phyloP scores from a whole-genome alignment of 1,284 basidiomycete species.

The Trichosporon coremiiforme region DNA sequence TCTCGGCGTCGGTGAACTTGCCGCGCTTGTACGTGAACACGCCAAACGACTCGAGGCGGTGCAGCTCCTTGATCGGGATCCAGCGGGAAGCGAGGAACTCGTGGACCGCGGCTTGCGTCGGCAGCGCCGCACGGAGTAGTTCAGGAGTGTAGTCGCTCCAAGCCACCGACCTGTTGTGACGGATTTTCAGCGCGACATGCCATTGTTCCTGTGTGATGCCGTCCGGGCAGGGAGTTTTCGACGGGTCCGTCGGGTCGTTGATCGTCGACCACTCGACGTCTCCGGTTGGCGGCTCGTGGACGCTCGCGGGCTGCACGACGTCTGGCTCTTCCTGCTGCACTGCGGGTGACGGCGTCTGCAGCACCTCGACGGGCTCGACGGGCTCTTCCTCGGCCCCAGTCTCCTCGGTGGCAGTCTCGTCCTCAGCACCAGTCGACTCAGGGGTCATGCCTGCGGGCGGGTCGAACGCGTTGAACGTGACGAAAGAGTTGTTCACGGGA shows the following conservation, averaged over 20 bases:
- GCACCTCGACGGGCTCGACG: not conserved
- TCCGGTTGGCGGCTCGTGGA: not conserved
- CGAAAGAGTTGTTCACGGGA: not conserved
- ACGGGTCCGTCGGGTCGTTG: not conserved
- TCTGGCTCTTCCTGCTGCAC: not conserved
- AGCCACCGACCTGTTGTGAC: slow-evolving; percentile 10
- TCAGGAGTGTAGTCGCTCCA: slow-evolving; percentile 16
- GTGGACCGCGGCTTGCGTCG: slow-evolving; percentile 31
- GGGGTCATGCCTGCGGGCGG: not conserved
- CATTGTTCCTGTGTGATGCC: slow-evolving; percentile 13
- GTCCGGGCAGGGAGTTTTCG: not conserved
- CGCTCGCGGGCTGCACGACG: not conserved
- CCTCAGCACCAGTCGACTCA: not conserved
- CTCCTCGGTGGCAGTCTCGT: not conserved
- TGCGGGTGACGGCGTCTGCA: slow-evolving; percentile 1
- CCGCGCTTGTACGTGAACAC: slow-evolving; percentile 47
- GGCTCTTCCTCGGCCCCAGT: slow-evolving; percentile 1
- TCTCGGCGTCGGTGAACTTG: slow-evolving; percentile 41
- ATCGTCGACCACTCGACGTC: not conserved
- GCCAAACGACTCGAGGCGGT: slow-evolving; percentile 41
- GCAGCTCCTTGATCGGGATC: slow-evolving; percentile 37
- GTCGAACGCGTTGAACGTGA: slow-evolving; percentile 9
- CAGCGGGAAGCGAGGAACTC: slow-evolving; percentile 42
- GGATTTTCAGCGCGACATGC: slow-evolving; percentile 7
- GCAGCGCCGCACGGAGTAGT: slow-evolving; percentile 12